Percentiles rank a stretch among this genome's conserved stretches.
These are phyloP conservation scores for Malus hybrid DNA, from an alignment of 331 rosid genomes.

Conservation along the genomic window DNA sequence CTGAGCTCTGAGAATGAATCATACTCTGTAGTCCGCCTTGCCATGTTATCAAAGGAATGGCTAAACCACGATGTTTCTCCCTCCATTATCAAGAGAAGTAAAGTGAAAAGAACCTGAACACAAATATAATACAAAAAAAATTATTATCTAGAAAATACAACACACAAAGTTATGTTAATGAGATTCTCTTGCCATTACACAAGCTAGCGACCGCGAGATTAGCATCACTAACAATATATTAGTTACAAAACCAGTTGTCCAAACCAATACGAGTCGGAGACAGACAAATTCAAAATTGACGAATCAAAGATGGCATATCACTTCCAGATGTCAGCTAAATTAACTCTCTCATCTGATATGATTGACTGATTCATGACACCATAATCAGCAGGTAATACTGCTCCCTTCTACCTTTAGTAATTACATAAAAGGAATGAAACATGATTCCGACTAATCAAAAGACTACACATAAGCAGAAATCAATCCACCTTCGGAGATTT, in stretches of 20 bases:
- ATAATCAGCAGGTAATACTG: neutral
- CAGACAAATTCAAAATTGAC: neutral
- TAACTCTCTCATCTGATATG: neutral
- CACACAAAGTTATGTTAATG: neutral
- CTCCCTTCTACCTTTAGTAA: neutral
- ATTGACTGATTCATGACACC: neutral
- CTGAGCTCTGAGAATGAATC: constrained; percentile 43
- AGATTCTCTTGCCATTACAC: constrained; percentile 2
- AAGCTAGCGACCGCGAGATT: neutral
- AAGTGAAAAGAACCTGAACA: constrained; percentile 21
- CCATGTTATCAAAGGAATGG: constrained; percentile 37
- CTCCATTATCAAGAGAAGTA: constrained; percentile 39
- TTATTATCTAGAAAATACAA: neutral
- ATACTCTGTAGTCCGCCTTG: constrained; percentile 28
- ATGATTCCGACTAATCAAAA: neutral
- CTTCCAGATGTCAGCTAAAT: neutral
- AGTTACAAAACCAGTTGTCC: neutral
- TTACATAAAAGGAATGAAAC: neutral
- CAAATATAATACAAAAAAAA: neutral
- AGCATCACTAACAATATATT: neutral
- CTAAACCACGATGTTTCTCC: constrained; percentile 74
- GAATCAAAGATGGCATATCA: neutral
- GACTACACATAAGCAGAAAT: neutral
- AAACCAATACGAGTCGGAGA: neutral
- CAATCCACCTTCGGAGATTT: neutral